phyloP scores from a whole-genome alignment of 805 yeast genomes.

The Spathaspora girioi region DNA sequence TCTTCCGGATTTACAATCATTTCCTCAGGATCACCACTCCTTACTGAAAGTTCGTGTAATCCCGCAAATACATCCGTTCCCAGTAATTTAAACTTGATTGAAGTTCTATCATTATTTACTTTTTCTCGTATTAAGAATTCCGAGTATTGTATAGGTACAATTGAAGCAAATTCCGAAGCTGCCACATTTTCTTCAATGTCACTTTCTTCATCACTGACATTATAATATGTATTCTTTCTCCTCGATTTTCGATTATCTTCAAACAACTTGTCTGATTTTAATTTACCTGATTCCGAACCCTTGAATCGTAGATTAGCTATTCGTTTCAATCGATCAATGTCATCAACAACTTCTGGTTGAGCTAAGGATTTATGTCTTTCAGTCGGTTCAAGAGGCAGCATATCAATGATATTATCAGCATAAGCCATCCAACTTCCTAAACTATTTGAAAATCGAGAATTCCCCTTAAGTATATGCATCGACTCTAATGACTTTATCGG shows the following conservation, averaged over 20 bases:
- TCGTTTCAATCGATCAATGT: constrained; percentile 19
- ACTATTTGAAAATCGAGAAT: constrained; percentile 57
- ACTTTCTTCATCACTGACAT: constrained; percentile 12
- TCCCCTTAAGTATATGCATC: constrained; percentile 56
- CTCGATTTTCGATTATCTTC: constrained; percentile 26
- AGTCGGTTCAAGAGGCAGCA: constrained; percentile 53
- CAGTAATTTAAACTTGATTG: constrained; percentile 39
- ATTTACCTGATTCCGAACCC: constrained; percentile 43
- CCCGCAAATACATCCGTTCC: constrained; percentile 82
- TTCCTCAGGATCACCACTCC: constrained; percentile 18
- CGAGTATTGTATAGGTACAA: constrained; percentile 56
- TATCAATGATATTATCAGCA: constrained; percentile 65
- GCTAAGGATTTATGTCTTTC: constrained; percentile 33
- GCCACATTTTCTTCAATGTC: constrained; percentile 12
- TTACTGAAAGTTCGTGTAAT: constrained; percentile 58
- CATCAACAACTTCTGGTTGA: constrained; percentile 5
- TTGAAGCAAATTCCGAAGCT: constrained; percentile 41
- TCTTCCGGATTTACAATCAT: constrained; percentile 48
- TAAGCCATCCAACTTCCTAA: constrained; percentile 73
- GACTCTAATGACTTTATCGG: constrained; percentile 47
- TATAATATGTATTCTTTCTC: constrained; percentile 6
- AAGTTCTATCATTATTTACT: constrained; percentile 10
- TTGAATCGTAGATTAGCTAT: constrained; percentile 59
- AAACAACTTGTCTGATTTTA: constrained; percentile 33
- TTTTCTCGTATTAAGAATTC: constrained; percentile 41